Conservation (phyloP, 495 filamentous ascomycete genomes). For the Xylaria telfairii region DNA sequence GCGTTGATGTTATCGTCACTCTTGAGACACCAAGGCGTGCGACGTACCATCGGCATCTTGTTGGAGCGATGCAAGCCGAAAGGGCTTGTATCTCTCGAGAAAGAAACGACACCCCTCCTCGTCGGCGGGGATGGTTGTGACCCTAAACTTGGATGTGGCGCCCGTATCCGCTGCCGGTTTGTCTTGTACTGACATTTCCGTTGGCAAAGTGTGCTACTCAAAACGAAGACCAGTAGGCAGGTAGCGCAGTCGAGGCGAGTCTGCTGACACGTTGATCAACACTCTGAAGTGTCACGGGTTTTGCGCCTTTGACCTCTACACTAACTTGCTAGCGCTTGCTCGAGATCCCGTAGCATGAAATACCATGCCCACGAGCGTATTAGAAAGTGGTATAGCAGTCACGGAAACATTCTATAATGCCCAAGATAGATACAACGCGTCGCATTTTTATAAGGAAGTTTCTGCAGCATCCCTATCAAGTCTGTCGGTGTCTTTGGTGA, state of each 20-base stretch:
- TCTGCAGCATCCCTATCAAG: too few relatives aligned
- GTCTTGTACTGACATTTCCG: not conserved
- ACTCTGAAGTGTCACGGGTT: not conserved
- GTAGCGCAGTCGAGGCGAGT: not conserved
- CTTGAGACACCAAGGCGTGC: not conserved
- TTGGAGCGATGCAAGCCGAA: constrained; percentile 40
- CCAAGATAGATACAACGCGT: not conserved
- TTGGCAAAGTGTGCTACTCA: not conserved
- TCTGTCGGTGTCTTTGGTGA: not conserved
- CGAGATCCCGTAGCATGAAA: not conserved
- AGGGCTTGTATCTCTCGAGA: constrained; percentile 39
- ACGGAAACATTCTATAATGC: not conserved
- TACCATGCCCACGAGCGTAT: constrained; percentile 2
- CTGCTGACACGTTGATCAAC: constrained; percentile 14
- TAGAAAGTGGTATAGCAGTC: not conserved
- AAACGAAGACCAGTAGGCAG: too few relatives aligned
- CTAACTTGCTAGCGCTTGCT: not conserved
- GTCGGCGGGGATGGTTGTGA: constrained; percentile 34
- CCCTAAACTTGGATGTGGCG: constrained; percentile 11
- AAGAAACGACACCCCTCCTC: constrained; percentile 34
- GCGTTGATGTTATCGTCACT: not conserved
- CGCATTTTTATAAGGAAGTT: not conserved
- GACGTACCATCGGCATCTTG: constrained; percentile 34
- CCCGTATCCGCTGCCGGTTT: not conserved
- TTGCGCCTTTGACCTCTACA: not conserved